Percentiles rank a stretch among this genome's conserved stretches.
phyloP scores from a whole-genome alignment of 129 eudicot species.

The Flaveria brownii region DNA sequence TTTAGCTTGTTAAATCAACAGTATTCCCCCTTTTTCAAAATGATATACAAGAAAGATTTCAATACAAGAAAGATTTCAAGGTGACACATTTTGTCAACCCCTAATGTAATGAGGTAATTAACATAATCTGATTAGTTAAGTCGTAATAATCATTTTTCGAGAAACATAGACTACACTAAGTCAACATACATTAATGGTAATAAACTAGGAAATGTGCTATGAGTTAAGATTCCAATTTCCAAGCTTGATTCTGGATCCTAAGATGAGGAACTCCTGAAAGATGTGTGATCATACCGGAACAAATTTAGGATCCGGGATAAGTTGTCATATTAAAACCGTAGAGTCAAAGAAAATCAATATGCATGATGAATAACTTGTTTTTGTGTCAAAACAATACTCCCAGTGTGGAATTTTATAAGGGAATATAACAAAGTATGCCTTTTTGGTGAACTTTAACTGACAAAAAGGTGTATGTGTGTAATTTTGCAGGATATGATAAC shows the following conservation, averaged over 20 bases:
- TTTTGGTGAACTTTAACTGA: conserved; percentile 23
- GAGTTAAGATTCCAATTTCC: not conserved
- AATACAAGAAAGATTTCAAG: too few species aligned
- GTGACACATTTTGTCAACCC: too few species aligned
- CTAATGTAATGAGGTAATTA: not conserved
- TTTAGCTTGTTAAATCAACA: too few species aligned
- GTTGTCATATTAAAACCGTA: not conserved
- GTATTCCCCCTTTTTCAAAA: too few species aligned
- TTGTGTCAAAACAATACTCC: not conserved
- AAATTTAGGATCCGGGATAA: not conserved
- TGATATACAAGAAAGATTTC: too few species aligned
- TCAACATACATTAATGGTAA: not conserved
- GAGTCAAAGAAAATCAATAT: not conserved
- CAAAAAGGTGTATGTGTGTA: not conserved
- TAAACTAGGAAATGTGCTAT: conserved; percentile 1
- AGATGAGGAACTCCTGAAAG: too few species aligned
- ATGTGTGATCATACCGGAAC: conserved; percentile 12
- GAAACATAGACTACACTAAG: not conserved
- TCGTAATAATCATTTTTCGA: not conserved
- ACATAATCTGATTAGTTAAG: not conserved
- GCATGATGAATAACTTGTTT: not conserved
- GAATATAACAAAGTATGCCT: not conserved
- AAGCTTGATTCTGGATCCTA: not conserved
- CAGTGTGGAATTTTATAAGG: not conserved
- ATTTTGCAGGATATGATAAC: conserved; percentile 65